These are phyloP conservation scores for Dimargaris cristalligena DNA, from an alignment of 192 early-diverging fungal species.

Conservation along the genomic window DNA sequence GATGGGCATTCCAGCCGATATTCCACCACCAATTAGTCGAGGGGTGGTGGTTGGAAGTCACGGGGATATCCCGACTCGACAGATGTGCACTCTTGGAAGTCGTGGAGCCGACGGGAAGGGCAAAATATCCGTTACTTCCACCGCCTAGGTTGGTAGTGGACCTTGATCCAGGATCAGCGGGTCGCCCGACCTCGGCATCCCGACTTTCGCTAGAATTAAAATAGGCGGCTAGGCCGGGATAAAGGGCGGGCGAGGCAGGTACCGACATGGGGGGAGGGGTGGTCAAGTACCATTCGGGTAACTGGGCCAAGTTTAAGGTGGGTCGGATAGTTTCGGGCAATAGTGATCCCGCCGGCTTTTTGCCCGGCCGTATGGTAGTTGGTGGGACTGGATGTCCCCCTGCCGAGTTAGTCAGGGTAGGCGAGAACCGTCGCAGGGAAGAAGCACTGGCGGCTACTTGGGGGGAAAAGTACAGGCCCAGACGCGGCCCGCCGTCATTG, in stretches of 20 bases:
- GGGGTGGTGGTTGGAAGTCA: no score
- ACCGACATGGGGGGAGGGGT: background rate
- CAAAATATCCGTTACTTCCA: background rate
- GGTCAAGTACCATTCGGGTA: background rate
- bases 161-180: background rate
- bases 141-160: background rate
- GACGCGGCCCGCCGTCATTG: no score
- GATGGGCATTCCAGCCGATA: no score
- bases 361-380: no score
- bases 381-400: no score
- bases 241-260: constrained; percentile 2
- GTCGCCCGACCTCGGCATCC: background rate
- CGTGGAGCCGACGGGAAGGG: background rate
- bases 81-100: background rate
- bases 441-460: background rate
- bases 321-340: no score
- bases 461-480: background rate
- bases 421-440: background rate
- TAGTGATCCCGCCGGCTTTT: no score
- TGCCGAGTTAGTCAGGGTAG: no score
- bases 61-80: no score
- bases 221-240: constrained; percentile 6
- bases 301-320: no score
- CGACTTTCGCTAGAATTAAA: background rate
- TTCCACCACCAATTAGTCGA: no score